phyloP scores from a whole-genome alignment of 2,329 filamentous ascomycete genomes.

The Fonsecaea erecta region DNA sequence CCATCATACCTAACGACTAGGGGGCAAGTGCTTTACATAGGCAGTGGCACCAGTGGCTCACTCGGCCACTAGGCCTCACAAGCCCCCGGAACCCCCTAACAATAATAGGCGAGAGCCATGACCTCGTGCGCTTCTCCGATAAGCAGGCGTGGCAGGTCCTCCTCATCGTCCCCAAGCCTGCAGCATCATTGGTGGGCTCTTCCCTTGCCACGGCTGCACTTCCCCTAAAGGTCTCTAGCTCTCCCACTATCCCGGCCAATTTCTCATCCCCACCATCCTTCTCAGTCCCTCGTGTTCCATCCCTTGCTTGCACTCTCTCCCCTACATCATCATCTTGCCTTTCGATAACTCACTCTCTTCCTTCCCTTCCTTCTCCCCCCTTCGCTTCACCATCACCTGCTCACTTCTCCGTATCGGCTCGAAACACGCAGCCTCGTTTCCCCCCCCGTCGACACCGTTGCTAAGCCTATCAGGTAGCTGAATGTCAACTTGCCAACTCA shows the following conservation, averaged over 20 bases:
- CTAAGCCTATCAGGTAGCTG: constrained; percentile 27
- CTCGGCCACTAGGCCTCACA: no score
- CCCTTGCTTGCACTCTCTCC: constrained; percentile 6
- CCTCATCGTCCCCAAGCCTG: not conserved
- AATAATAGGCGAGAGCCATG: not conserved
- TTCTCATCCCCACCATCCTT: constrained; percentile 17
- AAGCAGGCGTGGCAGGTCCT: constrained; percentile 12
- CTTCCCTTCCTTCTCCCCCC: not conserved
- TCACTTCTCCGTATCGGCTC: not conserved
- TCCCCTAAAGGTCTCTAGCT: constrained; percentile 22
- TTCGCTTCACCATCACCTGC: not conserved
- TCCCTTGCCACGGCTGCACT: constrained; percentile 14
- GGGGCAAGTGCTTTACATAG: no score
- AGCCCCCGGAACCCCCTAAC: not conserved
- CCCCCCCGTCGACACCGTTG: constrained; percentile 8
- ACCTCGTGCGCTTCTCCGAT: constrained; percentile 7
- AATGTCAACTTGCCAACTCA: constrained; percentile 42
- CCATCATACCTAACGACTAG: no score
- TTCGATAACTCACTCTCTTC: not conserved
- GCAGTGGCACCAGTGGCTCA: no score
- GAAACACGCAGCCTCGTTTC: constrained; percentile 12
- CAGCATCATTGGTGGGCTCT: constrained; percentile 2
- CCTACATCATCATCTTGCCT: constrained; percentile 10
- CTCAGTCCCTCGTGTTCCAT: constrained; percentile 11
- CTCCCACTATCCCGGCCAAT: constrained; percentile 1